Conservation (phyloP, 78 protist genomes). For the Protostelium mycophagum region DNA sequence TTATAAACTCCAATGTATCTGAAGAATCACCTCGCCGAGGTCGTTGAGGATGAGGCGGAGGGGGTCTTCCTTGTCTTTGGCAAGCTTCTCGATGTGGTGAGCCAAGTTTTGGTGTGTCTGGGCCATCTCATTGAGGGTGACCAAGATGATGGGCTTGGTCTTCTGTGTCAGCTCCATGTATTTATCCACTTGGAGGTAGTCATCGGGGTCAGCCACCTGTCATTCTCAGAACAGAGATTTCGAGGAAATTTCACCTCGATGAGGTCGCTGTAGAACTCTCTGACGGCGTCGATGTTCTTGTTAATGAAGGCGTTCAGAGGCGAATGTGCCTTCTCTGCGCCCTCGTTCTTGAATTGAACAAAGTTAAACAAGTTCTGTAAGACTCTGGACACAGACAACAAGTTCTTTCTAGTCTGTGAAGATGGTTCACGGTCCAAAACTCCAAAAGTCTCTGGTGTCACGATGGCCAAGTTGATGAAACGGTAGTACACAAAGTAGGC, state of each 20-base stretch:
- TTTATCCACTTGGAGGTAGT: slow-evolving; percentile 66
- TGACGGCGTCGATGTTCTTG: slow-evolving; percentile 44
- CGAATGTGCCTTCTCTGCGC: slow-evolving; percentile 48
- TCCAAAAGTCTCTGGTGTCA: slow-evolving; percentile 56
- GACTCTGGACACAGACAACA: slow-evolving; percentile 64
- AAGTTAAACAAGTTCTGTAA: slow-evolving; percentile 64
- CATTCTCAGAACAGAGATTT: neutral
- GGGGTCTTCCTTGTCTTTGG: slow-evolving; percentile 58
- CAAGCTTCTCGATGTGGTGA: slow-evolving; percentile 55
- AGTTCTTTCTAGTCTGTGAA: slow-evolving; percentile 46
- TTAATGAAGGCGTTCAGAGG: slow-evolving; percentile 63
- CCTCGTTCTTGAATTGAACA: slow-evolving; percentile 47
- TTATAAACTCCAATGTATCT: no score
- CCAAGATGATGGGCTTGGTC: slow-evolving; percentile 67
- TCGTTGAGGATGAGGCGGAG: slow-evolving; percentile 68
- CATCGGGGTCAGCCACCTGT: slow-evolving; percentile 61
- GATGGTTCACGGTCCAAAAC: slow-evolving; percentile 52
- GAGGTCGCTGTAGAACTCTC: slow-evolving; percentile 53
- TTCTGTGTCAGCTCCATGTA: slow-evolving; percentile 72
- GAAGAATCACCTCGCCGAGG: slow-evolving; percentile 57
- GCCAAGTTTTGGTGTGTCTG: slow-evolving; percentile 44
- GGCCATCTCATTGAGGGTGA: slow-evolving; percentile 48
- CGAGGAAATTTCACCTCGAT: slow-evolving; percentile 19
- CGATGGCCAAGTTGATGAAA: slow-evolving; percentile 76
- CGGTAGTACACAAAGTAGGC: slow-evolving; percentile 74